Conservation (phyloP, 345 rosid species). For the Hypericum perforatum region DNA sequence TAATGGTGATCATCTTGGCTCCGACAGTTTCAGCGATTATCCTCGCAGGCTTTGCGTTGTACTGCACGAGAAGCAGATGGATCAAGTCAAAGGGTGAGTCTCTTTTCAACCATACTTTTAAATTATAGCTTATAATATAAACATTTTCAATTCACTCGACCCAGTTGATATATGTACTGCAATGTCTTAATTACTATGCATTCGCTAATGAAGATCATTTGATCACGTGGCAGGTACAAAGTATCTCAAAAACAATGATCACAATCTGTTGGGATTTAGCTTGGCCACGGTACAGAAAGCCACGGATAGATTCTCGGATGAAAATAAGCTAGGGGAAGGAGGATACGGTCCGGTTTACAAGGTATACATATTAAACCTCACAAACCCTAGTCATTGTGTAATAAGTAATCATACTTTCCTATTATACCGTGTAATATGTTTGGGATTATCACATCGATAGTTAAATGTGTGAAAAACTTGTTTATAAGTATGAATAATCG, state of each 20-base stretch:
- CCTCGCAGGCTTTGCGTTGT: slow-evolving; percentile 4
- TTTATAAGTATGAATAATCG: too few species aligned
- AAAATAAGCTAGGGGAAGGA: slow-evolving; percentile 35
- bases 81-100: slow-evolving; percentile 17
- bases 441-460: too few species aligned
- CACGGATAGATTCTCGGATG: slow-evolving; percentile 26
- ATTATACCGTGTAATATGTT: too few species aligned
- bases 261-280: slow-evolving; percentile 18
- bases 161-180: background rate
- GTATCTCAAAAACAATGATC: slow-evolving; percentile 10
- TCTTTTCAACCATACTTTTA: background rate
- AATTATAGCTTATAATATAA: background rate
- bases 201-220: background rate
- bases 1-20: slow-evolving; percentile 15
- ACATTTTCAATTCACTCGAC: background rate
- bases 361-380: slow-evolving; percentile 5
- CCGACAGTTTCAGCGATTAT: slow-evolving; percentile 17
- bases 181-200: background rate
- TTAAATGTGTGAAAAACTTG: too few species aligned
- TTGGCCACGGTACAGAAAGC: slow-evolving; percentile 22
- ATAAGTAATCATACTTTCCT: too few species aligned
- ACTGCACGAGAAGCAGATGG: slow-evolving; percentile 11
- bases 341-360: slow-evolving; percentile 42
- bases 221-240: background rate
- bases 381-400: background rate